Evolutionary conservation across 805 yeast species (phyloP).

Genomic region (Candida nonsorbophila): DNA sequence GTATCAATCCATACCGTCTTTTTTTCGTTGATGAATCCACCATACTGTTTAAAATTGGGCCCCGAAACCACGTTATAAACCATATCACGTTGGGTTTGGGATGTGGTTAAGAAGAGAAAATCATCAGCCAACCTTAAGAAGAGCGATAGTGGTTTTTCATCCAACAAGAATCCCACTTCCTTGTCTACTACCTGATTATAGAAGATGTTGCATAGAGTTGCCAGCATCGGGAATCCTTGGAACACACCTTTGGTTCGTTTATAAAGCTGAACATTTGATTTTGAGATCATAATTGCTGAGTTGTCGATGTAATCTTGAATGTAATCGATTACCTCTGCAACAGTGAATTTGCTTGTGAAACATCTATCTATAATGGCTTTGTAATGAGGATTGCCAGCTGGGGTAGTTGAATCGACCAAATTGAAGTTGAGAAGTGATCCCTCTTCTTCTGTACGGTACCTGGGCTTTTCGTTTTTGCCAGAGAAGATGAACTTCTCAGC

Average conservation of each 20-base stretch:
- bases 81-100: conserved; percentile 14
- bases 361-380: conserved; percentile 12
- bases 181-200: conserved; percentile 57
- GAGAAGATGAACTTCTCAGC: conserved; percentile 8
- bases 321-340: conserved; percentile 39
- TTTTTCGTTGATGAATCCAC: conserved; percentile 29
- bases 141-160: conserved; percentile 17
- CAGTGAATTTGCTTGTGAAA: conserved; percentile 30
- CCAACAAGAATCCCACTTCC: conserved; percentile 12
- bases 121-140: conserved; percentile 74
- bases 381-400: background rate
- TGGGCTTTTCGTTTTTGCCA: conserved; percentile 3
- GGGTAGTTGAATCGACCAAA: too few species aligned
- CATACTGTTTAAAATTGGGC: conserved; percentile 17
- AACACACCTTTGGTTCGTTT: conserved; percentile 66
- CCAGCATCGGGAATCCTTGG: conserved; percentile 80
- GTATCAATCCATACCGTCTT: conserved; percentile 16
- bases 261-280: conserved; percentile 22
- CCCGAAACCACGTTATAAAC: conserved; percentile 15
- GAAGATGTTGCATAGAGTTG: conserved; percentile 66
- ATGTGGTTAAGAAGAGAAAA: conserved; percentile 62
- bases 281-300: conserved; percentile 38
- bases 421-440: background rate
- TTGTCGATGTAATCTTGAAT: conserved; percentile 50
- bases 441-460: conserved; percentile 7